Base-by-base conservation (phyloP, 2,329 filamentous ascomycete species). In the Alternaria alternata region DNA sequence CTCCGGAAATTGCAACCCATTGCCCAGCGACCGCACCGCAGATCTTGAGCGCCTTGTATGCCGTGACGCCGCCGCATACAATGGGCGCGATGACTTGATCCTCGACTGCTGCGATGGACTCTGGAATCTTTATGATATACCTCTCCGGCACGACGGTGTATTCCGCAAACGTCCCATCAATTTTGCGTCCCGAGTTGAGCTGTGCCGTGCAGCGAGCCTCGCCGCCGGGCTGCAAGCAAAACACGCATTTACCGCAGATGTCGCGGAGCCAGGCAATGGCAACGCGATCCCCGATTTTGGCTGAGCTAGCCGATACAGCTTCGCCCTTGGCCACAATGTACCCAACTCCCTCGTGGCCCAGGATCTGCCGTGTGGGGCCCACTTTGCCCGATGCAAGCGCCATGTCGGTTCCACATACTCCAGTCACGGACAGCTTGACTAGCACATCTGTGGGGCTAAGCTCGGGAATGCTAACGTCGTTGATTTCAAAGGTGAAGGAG, bases 261-360 rank as follows among this genome's bases (percentile, higher is more conserved):
- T 38, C 34, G 16, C 34, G 34, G 6, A 38, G 34, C 34, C 34
- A 38, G 16, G 34, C 34, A n/a, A 38, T 38, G n/a, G 34, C 34
- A 1, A 38, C 34, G 34, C 34, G 34, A 7, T 38, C 34, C 2
- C 34, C 34, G 6, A 6, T 38, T n/a, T 38, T n/a, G 16, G 34
- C 34, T 7, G 28, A 7, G 16, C 34, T n/a, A 3, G 7, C 7
- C 0, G 16, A 6, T 0, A 38, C 34, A 0, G 34, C 14, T 7
- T n/a, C 16, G 16, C 34, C 34, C 16, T n/a, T n/a, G 34, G 34
- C 7, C 2, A 38, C 16, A 8, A 38, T 38, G 34, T 38, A 38
- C 5, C 34, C 34, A 3, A 38, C n/a, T n/a, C 34, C 34, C 14
- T 38, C 34, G 16, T 38, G 34, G 34, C 34, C 34, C 7, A 38